Evolutionary conservation across 495 filamentous ascomycete species (phyloP).

Genomic region (Daldinia decipiens): DNA sequence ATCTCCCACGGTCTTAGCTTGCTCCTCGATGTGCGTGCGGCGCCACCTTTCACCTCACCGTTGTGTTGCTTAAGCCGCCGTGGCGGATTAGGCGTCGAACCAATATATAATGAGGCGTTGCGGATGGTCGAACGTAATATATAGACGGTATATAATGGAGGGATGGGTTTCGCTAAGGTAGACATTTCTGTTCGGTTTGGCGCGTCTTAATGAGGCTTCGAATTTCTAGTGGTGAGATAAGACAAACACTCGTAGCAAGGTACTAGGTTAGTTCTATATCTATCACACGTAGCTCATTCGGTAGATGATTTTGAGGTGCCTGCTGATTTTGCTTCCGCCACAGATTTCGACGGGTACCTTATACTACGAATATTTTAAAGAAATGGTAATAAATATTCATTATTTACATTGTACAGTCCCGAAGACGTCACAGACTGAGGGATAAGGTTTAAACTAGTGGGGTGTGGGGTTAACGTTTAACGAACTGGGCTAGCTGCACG

Average conservation of each 20-base stretch:
- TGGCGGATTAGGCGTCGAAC: constrained; percentile 87
- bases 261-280: constrained; percentile 26
- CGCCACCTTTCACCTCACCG: constrained; percentile 80
- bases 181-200: constrained; percentile 45
- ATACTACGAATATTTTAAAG: too few species aligned
- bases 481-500: not conserved
- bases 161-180: constrained; percentile 59
- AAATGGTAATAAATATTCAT: not conserved
- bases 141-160: constrained; percentile 73
- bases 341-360: too few species aligned
- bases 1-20: constrained; percentile 92
- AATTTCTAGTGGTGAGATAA: constrained; percentile 10
- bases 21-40: constrained; percentile 72
- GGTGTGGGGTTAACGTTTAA: constrained; percentile 5
- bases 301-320: not conserved
- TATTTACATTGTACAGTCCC: not conserved
- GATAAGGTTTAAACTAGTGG: not conserved
- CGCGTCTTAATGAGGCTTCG: constrained; percentile 28
- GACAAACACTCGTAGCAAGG: not conserved
- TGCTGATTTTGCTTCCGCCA: not conserved
- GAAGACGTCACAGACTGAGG: not conserved
- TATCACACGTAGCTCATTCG: not conserved
- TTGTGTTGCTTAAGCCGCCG: constrained; percentile 91
- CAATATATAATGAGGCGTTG: constrained; percentile 78
- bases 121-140: constrained; percentile 82